Conservation (phyloP, 2,329 filamentous ascomycete species). For the Onygena corvina region DNA sequence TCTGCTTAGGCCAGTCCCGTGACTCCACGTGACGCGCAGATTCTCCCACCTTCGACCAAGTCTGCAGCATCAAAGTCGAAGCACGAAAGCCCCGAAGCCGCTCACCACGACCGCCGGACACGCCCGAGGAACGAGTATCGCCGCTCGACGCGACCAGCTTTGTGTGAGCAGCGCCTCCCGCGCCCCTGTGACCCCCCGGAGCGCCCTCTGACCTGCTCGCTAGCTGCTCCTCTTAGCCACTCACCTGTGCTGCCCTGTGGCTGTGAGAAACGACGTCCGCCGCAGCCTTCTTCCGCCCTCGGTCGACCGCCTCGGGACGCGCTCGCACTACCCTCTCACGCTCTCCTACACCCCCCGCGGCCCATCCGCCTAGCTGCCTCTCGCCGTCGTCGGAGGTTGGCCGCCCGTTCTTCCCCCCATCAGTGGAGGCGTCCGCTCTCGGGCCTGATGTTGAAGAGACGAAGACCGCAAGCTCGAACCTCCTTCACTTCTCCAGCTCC, state of each 20-base stretch:
- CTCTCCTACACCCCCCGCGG: too few species aligned
- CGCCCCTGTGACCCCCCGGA: background rate
- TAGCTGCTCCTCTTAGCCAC: background rate
- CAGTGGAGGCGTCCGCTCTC: conserved; percentile 22
- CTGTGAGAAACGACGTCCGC: background rate
- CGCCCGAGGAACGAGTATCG: too few species aligned
- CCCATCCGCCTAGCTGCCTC: too few species aligned
- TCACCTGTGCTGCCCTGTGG: background rate
- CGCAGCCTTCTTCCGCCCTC: background rate
- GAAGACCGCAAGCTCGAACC: conserved; percentile 33
- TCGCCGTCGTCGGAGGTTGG: too few species aligned
- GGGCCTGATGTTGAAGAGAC: conserved; percentile 40
- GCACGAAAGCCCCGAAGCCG: too few species aligned
- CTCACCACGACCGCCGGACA: too few species aligned
- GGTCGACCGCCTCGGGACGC: background rate
- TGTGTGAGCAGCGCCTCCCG: background rate
- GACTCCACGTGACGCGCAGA: conserved; percentile 5
- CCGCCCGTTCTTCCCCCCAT: background rate
- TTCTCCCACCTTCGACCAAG: conserved; percentile 9
- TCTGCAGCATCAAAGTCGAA: conserved; percentile 1
- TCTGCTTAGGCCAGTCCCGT: background rate
- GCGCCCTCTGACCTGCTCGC: background rate
- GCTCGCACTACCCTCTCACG: background rate
- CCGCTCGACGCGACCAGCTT: too few species aligned
- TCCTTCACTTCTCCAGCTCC: conserved; percentile 27